Evolutionary conservation across 208 protist genomes (phyloP).

Genomic region (Wallacemonas sp.): DNA sequence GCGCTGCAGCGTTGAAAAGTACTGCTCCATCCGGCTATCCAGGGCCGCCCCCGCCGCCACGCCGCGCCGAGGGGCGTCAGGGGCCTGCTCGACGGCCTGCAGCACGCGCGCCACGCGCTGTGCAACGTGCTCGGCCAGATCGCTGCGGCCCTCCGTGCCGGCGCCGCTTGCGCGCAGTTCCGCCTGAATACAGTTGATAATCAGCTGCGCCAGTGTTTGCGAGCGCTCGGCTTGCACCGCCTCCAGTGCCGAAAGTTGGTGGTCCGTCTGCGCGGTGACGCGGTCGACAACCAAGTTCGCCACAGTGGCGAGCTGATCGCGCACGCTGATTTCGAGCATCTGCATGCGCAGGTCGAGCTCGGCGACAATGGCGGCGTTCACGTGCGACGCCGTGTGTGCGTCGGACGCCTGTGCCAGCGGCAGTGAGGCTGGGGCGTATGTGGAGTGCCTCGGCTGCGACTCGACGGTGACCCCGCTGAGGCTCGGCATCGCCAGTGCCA

Average conservation of each 20-base stretch:
- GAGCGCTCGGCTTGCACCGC: conserved; percentile 31
- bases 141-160: background rate
- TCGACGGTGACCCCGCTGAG: conserved; percentile 51
- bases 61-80: background rate
- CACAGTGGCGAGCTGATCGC: conserved; percentile 64
- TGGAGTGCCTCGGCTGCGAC: conserved; percentile 20
- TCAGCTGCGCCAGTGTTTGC: conserved; percentile 41
- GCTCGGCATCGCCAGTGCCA: conserved; percentile 57
- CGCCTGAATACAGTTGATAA: conserved; percentile 49
- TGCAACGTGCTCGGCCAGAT: conserved; percentile 1
- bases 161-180: conserved; percentile 37
- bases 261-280: conserved; percentile 30
- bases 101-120: conserved; percentile 4
- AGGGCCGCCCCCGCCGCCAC: conserved; percentile 11
- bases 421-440: conserved; percentile 10
- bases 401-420: background rate
- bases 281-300: conserved; percentile 63
- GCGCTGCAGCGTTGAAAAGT: conserved; percentile 26
- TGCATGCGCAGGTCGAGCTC: conserved; percentile 27
- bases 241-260: conserved; percentile 40
- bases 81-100: conserved; percentile 10
- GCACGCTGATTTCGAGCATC: conserved; percentile 43
- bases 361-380: background rate
- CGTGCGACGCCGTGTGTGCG: background rate
- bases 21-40: conserved; percentile 22